These are phyloP conservation scores for Skeletonema costatum DNA, from an alignment of 108 stramenopile species.

Conservation along the genomic window DNA sequence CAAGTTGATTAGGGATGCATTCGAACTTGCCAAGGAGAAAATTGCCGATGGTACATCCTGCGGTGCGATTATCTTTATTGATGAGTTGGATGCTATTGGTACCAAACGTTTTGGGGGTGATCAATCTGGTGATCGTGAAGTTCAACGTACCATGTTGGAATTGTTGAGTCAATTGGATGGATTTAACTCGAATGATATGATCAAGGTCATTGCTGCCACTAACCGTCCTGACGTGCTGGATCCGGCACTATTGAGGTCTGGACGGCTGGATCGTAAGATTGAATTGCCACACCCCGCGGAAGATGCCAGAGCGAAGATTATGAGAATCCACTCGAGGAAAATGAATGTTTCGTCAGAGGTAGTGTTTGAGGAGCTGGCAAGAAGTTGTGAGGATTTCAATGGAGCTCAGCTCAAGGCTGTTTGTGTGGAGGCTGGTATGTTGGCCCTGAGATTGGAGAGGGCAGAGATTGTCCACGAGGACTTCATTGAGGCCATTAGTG, in stretches of 20 bases:
- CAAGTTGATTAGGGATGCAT: conserved; percentile 98
- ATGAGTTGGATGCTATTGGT: conserved; percentile 99
- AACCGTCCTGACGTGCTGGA: conserved; percentile 98
- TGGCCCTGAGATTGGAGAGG: conserved; percentile 89
- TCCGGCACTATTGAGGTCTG: conserved; percentile 96
- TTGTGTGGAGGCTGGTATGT: conserved; percentile 99
- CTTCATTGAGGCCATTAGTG: conserved; percentile 97
- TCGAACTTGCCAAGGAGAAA: conserved; percentile 97
- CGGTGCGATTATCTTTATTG: conserved; percentile 97
- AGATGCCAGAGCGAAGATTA: conserved; percentile 91
- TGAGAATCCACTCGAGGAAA: conserved; percentile 94
- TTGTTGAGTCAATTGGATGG: conserved; percentile 98
- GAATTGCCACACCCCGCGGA: conserved; percentile 98
- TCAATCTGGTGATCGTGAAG: conserved; percentile 98
- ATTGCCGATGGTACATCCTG: conserved; percentile 72
- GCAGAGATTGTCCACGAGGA: conserved; percentile 91
- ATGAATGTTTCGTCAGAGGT: conserved; percentile 92
- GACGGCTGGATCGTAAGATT: conserved; percentile 98
- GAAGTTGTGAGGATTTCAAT: conserved; percentile 98
- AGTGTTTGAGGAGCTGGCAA: conserved; percentile 94
- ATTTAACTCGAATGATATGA: conserved; percentile 96
- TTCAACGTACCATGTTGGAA: conserved; percentile 99
- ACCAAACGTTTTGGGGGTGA: conserved; percentile 99
- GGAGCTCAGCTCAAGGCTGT: conserved; percentile 98
- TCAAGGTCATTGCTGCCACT: conserved; percentile 99